Evolutionary conservation across 2,329 filamentous ascomycete species (phyloP), one percentile per base, ranked within the genome.

Genomic region (Tothia fuscella): DNA sequence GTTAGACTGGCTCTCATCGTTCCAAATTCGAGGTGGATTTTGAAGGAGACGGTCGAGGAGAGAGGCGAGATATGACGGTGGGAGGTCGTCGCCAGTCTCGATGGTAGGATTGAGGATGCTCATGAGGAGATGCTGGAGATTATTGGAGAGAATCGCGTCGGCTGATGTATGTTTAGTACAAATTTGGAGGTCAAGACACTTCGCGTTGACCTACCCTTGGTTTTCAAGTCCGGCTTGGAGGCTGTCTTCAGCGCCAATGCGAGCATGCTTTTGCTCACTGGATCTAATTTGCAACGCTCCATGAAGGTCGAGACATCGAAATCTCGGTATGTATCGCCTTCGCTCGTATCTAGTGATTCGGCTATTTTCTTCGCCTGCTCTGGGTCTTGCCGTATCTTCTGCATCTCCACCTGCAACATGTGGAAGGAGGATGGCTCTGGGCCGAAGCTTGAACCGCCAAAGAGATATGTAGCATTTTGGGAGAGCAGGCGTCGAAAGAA

Each of bases 241-340:
- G 80, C 79, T 47, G 79, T 74, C 61, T 89, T 93, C 62, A 94
- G 94, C 4, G 89, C 86, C 44, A 95, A 69, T 38, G 86, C 85
- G 48, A 98, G 71, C 47, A 93, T 75, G 30, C 85, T 84, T 68
- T 93, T 93, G 54, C 87, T 78, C 35, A 95, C 62, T 7, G 86
- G 78, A 63, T 95, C 88, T 41, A 95, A 72, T 58, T 88, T 87
- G 68, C 98, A 98, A 60, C 96, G 88, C 49, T 93, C 83, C 71
- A 96, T 80, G 58, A 98, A 96, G 2, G 82, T 84, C 2, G 84
- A 82, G n/a, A 98, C 73, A 57, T 98, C 89, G 54, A 98, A 95
- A 57, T 96, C 89, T 44, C 87, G 82, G 60, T 94, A 95, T 46
- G 94, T 76, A 52, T 98, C 89, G 53, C 91, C 87, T 51, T 91